A percentile compares a stretch with the other conserved stretches of the same genome.
Evolutionary conservation across 768 basidiomycete genomes (phyloP).

Genomic region (Psilocybe sp.): DNA sequence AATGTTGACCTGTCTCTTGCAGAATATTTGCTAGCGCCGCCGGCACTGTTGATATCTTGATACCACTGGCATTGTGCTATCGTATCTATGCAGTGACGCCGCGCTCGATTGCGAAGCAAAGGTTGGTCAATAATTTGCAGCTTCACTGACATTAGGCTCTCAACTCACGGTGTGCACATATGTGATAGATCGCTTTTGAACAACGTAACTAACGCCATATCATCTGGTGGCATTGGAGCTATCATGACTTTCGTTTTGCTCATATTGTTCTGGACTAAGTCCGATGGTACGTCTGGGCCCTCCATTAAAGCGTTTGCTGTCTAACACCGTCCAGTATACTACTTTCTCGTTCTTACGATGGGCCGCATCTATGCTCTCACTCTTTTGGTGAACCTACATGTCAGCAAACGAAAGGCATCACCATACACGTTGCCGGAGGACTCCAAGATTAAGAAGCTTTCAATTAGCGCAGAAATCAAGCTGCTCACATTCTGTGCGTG

Average conservation of each 20-base stretch:
- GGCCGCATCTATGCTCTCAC: constrained; percentile 20
- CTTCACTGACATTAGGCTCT: not conserved
- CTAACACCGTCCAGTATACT: constrained; percentile 13
- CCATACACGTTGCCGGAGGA: constrained; percentile 11
- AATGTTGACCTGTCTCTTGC: not conserved
- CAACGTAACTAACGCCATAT: constrained; percentile 17
- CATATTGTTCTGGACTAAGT: constrained; percentile 15
- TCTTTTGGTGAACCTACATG: constrained; percentile 20
- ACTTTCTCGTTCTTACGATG: constrained; percentile 17
- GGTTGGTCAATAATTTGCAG: constrained; percentile 4
- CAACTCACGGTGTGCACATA: not conserved
- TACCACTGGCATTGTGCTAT: constrained; percentile 15
- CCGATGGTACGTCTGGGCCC: constrained; percentile 12
- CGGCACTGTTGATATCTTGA: constrained; percentile 15
- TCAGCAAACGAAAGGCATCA: constrained; percentile 17
- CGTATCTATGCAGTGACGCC: constrained; percentile 16
- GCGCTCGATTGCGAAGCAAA: constrained; percentile 9
- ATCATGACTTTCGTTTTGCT: constrained; percentile 16
- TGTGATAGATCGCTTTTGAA: constrained; percentile 12
- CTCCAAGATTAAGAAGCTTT: constrained; percentile 9
- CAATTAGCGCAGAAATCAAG: constrained; percentile 11
- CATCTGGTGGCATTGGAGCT: constrained; percentile 19
- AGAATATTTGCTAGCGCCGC: constrained; percentile 14
- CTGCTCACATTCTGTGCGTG: constrained; percentile 14
- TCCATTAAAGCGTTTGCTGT: not conserved